A percentile compares a stretch with the other conserved stretches of the same genome.
phyloP scores from a whole-genome alignment of 2,329 filamentous ascomycete genomes.

The Trichoderma endophyticum region DNA sequence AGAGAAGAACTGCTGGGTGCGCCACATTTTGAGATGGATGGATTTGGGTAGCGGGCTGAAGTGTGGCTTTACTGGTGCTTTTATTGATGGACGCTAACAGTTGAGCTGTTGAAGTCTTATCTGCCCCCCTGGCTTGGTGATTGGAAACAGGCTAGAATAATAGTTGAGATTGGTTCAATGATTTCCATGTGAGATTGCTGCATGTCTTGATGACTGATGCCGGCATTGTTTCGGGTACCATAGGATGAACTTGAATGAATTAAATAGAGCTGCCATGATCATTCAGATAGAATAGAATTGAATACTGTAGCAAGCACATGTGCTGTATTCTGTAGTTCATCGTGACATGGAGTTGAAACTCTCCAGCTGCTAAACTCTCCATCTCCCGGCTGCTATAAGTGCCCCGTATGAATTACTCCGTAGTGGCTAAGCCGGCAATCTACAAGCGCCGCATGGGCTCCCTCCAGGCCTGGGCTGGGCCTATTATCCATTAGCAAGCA shows the following conservation, averaged over 20 bases:
- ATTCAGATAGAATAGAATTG: too few relatives aligned
- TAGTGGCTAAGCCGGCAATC: not conserved
- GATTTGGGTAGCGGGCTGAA: not conserved
- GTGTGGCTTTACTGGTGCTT: not conserved
- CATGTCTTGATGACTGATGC: not conserved
- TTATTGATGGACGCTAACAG: not conserved
- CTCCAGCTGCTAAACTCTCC: not conserved
- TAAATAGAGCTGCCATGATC: not conserved
- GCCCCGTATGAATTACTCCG: not conserved
- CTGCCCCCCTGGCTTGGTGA: not conserved
- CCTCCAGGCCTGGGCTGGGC: not conserved
- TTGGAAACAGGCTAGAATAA: not conserved
- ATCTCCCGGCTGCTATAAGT: not conserved
- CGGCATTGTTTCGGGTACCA: not conserved
- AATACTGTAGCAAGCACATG: too few relatives aligned
- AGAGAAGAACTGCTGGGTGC: not conserved
- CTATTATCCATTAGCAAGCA: too few relatives aligned
- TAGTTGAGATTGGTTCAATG: too few relatives aligned
- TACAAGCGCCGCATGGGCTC: constrained; percentile 1
- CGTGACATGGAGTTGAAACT: not conserved
- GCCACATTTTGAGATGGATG: not conserved
- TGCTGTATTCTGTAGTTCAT: not conserved
- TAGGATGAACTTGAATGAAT: not conserved
- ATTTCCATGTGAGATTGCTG: not conserved
- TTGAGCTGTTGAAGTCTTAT: not conserved